Evolutionary conservation across 192 early-diverging fungal genomes (phyloP).

Genomic region (Podila verticillata): DNA sequence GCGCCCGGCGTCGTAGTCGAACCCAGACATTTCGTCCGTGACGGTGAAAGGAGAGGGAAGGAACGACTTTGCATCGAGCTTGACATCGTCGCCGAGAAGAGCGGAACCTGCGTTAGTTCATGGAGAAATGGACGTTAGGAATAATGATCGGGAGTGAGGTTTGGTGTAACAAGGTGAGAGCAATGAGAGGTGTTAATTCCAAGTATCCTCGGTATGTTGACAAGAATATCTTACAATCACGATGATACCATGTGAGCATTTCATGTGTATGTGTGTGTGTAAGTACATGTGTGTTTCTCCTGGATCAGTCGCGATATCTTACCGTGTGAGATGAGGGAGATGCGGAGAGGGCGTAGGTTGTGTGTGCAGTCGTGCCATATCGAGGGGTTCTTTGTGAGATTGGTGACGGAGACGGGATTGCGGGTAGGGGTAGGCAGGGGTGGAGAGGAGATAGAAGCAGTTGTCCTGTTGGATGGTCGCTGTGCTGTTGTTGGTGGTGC

Average conservation of each 20-base stretch:
- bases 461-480: background rate
- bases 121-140: background rate
- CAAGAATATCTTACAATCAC: no score
- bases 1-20: constrained; percentile 15
- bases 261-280: no score
- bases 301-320: background rate
- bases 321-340: constrained; percentile 30
- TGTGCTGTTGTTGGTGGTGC: background rate
- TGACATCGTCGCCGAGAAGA: background rate
- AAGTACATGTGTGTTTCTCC: no score
- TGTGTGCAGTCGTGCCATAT: constrained; percentile 12
- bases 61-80: constrained; percentile 18
- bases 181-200: background rate
- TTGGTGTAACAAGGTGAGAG: background rate
- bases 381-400: background rate
- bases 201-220: no score
- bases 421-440: background rate
- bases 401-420: background rate
- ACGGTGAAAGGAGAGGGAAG: background rate
- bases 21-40: constrained; percentile 13
- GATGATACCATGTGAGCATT: no score
- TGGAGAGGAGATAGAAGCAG: background rate
- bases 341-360: constrained; percentile 2
- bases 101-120: background rate
- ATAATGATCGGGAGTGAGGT: background rate